Evolutionary conservation across 345 rosid genomes (phyloP).

Genomic region (Eucalyptus curtisii): DNA sequence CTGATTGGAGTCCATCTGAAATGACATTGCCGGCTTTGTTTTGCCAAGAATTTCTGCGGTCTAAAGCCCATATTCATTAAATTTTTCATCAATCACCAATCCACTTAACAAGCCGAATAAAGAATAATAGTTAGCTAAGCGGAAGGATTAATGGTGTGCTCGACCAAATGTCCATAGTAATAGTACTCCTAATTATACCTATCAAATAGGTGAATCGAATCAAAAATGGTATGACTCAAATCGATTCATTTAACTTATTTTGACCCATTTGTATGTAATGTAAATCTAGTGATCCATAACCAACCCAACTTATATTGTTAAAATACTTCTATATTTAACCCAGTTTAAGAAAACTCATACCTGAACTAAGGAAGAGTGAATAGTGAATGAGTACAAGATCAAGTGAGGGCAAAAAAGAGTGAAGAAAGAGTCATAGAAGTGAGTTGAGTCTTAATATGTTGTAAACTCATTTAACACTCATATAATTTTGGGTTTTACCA

Average conservation of each 20-base stretch:
- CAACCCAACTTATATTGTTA: neutral
- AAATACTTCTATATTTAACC: neutral
- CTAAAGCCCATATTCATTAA: neutral
- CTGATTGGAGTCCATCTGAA: neutral
- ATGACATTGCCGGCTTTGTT: neutral
- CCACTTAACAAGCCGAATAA: neutral
- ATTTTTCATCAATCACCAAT: neutral
- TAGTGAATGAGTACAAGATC: neutral
- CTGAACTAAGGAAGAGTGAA: neutral
- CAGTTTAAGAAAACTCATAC: no score
- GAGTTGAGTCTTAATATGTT: neutral
- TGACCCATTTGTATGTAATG: neutral
- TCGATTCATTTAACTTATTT: no score
- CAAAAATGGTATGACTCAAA: no score
- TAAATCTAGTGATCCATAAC: neutral
- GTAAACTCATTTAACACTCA: neutral
- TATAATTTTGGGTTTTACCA: neutral
- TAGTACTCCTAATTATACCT: neutral
- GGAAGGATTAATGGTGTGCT: neutral
- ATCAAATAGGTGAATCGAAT: no score
- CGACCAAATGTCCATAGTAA: neutral
- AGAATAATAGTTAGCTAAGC: neutral
- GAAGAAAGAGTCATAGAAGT: neutral
- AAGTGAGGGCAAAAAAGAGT: no score
- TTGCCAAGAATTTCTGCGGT: neutral